phyloP scores from a whole-genome alignment of 2,329 filamentous ascomycete genomes.

The Trematosphaeria pertusa region DNA sequence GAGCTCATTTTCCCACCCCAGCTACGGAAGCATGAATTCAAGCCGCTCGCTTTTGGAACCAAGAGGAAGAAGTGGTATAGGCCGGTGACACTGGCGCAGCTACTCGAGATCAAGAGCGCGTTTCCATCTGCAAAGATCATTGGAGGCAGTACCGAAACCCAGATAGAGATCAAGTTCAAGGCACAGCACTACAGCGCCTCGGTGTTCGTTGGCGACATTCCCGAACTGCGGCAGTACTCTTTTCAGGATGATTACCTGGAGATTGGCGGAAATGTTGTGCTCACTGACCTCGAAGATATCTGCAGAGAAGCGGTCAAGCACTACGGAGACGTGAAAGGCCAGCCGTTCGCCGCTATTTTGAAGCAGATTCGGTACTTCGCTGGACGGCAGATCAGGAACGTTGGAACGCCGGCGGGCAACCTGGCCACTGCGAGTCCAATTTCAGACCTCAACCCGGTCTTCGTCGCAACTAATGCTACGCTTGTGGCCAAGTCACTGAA shows the following conservation, averaged over 20 bases:
- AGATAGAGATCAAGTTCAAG: slow-evolving; percentile 99
- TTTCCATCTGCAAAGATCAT: slow-evolving; percentile 92
- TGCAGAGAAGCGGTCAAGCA: slow-evolving; percentile 79
- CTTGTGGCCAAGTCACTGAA: slow-evolving; percentile 79
- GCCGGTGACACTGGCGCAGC: slow-evolving; percentile 82
- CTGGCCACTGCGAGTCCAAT: slow-evolving; percentile 94
- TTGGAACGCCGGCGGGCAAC: slow-evolving; percentile 96
- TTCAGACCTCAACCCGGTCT: slow-evolving; percentile 92
- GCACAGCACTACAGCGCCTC: slow-evolving; percentile 88
- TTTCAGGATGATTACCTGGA: slow-evolving; percentile 85
- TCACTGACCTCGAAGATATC: slow-evolving; percentile 90
- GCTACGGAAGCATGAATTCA: slow-evolving; percentile 82
- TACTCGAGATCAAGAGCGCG: slow-evolving; percentile 88
- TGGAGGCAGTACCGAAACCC: slow-evolving; percentile 93
- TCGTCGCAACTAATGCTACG: slow-evolving; percentile 84
- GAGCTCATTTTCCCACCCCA: slow-evolving; percentile 93
- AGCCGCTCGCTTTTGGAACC: slow-evolving; percentile 86
- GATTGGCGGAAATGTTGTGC: slow-evolving; percentile 87
- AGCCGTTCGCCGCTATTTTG: slow-evolving; percentile 88
- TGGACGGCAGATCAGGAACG: slow-evolving; percentile 93
- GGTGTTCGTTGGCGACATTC: slow-evolving; percentile 91
- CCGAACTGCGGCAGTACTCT: slow-evolving; percentile 81
- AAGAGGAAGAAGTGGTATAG: slow-evolving; percentile 94
- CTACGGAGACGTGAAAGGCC: slow-evolving; percentile 74
- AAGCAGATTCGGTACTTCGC: slow-evolving; percentile 97